Conservation (phyloP, 2,329 filamentous ascomycete genomes). For the Dryadomyces quercivorus region DNA sequence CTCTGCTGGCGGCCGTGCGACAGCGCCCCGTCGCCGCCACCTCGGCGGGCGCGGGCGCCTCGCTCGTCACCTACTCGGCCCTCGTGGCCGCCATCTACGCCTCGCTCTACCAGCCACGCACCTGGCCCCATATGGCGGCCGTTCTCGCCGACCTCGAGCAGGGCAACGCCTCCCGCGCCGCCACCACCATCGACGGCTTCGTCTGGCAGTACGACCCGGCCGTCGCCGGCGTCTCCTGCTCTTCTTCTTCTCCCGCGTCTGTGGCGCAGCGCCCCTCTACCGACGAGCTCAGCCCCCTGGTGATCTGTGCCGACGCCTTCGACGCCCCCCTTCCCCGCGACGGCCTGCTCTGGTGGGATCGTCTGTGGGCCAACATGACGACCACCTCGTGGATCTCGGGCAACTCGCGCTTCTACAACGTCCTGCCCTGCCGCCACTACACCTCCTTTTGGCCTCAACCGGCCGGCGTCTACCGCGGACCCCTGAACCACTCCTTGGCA, state of each 20-base stretch:
- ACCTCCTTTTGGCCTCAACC: slow-evolving; percentile 29
- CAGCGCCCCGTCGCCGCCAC: slow-evolving; percentile 27
- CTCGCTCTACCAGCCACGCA: slow-evolving; percentile 28
- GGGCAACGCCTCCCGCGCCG: slow-evolving; percentile 30
- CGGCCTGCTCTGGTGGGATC: slow-evolving; percentile 31
- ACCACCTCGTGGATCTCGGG: slow-evolving; percentile 31
- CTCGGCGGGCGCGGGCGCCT: slow-evolving; percentile 25
- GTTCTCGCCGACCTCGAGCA: slow-evolving; percentile 30
- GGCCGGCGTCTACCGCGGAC: slow-evolving; percentile 34
- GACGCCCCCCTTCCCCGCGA: slow-evolving; percentile 22
- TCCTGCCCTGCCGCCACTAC: slow-evolving; percentile 35
- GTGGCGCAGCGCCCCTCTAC: slow-evolving; percentile 15
- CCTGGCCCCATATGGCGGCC: slow-evolving; percentile 29
- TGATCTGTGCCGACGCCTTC: slow-evolving; percentile 33
- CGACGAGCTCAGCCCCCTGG: slow-evolving; percentile 26
- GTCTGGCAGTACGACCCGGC: slow-evolving; percentile 29
- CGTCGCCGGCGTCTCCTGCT: neutral
- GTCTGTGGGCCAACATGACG: slow-evolving; percentile 35
- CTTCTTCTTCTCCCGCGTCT: neutral
- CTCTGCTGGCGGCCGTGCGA: slow-evolving; percentile 24
- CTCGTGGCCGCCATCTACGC: slow-evolving; percentile 27
- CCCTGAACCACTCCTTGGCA: slow-evolving; percentile 29
- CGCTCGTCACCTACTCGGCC: slow-evolving; percentile 31
- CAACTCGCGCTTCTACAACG: slow-evolving; percentile 29
- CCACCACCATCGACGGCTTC: slow-evolving; percentile 23